Conservation (phyloP, 352 stramenopile genomes). For the Aphanomyces euteiches region DNA sequence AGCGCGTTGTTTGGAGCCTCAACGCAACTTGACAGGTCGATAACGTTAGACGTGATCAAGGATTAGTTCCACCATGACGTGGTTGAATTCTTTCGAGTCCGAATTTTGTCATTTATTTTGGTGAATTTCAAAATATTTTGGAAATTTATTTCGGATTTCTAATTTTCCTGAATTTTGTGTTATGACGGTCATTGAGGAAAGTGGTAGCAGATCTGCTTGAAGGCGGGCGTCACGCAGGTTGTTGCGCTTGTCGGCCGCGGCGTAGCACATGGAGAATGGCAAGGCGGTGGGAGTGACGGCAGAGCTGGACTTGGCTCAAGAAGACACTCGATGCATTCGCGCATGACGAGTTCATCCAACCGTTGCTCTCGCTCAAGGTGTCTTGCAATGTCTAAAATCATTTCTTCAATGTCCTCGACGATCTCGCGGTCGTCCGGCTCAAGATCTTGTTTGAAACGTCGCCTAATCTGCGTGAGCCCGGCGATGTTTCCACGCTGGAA, state of each 20-base stretch:
- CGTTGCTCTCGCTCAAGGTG: slow-evolving; percentile 1
- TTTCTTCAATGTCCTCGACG: slow-evolving; percentile 19
- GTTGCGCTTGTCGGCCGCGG: slow-evolving; percentile 1
- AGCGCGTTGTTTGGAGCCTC: too few relatives aligned
- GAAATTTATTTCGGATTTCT: too few relatives aligned
- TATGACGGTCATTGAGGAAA: background rate
- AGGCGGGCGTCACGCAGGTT: background rate
- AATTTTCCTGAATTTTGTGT: too few relatives aligned
- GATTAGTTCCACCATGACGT: too few relatives aligned
- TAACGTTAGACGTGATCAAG: too few relatives aligned
- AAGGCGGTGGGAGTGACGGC: background rate
- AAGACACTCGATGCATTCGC: slow-evolving; percentile 1
- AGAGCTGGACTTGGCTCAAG: background rate
- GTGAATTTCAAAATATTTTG: too few relatives aligned
- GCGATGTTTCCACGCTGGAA: slow-evolving; percentile 8
- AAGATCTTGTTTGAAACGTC: slow-evolving; percentile 11
- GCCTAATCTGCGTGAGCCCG: background rate
- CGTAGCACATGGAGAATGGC: slow-evolving; percentile 5
- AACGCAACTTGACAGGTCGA: too few relatives aligned
- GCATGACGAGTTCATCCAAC: slow-evolving; percentile 1
- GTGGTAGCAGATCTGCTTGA: background rate
- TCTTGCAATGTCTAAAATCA: slow-evolving; percentile 3
- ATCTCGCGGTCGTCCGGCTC: slow-evolving; percentile 8
- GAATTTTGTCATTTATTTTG: too few relatives aligned
- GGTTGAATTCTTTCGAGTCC: too few relatives aligned